Conservation (phyloP, 1,139 yeast genomes). For the Candida tunisiensis region DNA sequence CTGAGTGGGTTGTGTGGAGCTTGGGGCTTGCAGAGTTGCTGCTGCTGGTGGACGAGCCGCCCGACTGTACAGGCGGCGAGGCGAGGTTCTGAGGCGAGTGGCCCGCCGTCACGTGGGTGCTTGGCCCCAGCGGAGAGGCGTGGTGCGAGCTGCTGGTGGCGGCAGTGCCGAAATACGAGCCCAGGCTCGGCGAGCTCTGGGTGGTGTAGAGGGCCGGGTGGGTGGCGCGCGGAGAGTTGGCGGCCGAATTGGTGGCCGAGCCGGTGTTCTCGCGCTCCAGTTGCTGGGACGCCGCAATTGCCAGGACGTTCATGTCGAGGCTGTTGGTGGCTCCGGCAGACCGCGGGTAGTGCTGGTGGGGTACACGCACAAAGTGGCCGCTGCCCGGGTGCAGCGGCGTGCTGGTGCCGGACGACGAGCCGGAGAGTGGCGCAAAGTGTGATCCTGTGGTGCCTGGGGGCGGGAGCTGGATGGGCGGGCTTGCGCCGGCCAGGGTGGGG, state of each 20-base stretch:
- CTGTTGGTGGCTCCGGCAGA: slow-evolving; percentile 5
- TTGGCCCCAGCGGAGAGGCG: not conserved
- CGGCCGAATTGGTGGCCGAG: slow-evolving; percentile 1
- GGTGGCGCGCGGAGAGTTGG: slow-evolving; percentile 2
- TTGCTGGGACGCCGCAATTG: slow-evolving; percentile 72
- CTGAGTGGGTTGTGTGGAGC: slow-evolving; percentile 10
- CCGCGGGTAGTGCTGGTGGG: no score
- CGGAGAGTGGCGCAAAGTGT: no score
- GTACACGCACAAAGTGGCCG: slow-evolving; percentile 11
- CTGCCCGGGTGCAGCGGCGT: slow-evolving; percentile 3
- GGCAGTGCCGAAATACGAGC: not conserved
- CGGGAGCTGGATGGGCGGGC: slow-evolving; percentile 1
- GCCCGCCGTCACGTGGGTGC: not conserved
- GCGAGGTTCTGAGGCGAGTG: not conserved
- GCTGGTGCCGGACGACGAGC: slow-evolving; percentile 1
- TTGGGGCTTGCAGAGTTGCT: slow-evolving; percentile 12
- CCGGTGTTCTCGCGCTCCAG: slow-evolving; percentile 28
- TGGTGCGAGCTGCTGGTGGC: not conserved
- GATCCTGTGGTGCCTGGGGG: no score
- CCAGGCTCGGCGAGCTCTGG: no score
- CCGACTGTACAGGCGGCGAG: slow-evolving; percentile 2
- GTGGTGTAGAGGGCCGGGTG: no score
- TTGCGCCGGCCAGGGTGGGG: slow-evolving; percentile 6
- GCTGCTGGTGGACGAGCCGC: slow-evolving; percentile 8
- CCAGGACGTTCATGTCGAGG: slow-evolving; percentile 59